Percentiles rank a stretch among this genome's conserved stretches.
These are phyloP conservation scores for Fusarium gaditjirri DNA, from an alignment of 2,329 filamentous ascomycete species.

Conservation along the genomic window DNA sequence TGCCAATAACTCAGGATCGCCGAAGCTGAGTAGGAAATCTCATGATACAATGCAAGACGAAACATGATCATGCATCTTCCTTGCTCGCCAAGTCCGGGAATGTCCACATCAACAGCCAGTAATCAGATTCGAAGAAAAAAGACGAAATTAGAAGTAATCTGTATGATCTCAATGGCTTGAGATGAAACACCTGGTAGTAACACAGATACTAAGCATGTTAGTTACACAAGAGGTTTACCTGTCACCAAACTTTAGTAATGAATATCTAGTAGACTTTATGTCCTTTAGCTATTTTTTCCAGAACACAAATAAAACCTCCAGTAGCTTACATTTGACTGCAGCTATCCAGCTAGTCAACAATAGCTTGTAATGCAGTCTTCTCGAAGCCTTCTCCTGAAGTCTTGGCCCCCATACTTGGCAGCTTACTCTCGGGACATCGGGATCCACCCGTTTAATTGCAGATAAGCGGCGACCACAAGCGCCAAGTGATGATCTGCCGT, in stretches of 20 bases:
- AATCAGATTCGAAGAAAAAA: accelerated
- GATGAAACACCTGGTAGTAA: background rate
- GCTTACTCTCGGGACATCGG: background rate
- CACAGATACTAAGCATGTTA: accelerated
- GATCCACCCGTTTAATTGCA: slow-evolving; percentile 2
- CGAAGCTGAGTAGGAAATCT: background rate
- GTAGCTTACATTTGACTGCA: background rate
- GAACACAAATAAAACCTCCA: background rate
- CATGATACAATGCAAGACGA: background rate
- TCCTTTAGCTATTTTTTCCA: accelerated
- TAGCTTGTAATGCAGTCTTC: background rate
- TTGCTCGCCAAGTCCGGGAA: background rate
- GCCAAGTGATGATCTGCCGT: background rate
- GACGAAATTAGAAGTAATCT: background rate
- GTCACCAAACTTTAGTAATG: background rate
- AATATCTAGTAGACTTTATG: accelerated
- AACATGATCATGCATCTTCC: background rate
- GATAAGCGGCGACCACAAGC: slow-evolving; percentile 3
- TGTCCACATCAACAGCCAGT: background rate
- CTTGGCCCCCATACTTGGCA: background rate
- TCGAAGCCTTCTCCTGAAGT: background rate
- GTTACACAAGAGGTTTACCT: no score
- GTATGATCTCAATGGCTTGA: background rate
- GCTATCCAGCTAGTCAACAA: background rate
- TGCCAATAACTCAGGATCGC: background rate